These are phyloP conservation scores for Sordariomycetes sp. DNA, from an alignment of 2,329 filamentous ascomycete genomes.

Conservation along the genomic window DNA sequence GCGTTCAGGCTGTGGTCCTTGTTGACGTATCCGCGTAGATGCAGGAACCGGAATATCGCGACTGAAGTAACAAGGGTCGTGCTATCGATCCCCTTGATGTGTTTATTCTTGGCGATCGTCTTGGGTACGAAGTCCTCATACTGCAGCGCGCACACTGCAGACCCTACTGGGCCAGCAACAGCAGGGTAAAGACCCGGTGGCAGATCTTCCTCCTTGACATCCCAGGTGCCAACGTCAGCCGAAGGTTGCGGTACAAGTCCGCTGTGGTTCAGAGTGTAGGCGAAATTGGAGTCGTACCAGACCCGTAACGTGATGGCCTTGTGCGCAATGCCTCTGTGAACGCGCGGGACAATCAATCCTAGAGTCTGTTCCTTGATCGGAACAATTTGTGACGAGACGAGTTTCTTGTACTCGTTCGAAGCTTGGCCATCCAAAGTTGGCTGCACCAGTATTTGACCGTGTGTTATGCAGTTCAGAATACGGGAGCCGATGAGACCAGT, in stretches of 20 bases:
- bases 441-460: slow-evolving; percentile 66
- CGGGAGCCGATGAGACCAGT: slow-evolving; percentile 71
- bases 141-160: slow-evolving; percentile 59
- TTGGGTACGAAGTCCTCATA: slow-evolving; percentile 61
- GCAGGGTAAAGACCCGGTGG: slow-evolving; percentile 36
- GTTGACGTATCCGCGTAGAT: slow-evolving; percentile 79
- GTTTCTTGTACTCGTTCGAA: slow-evolving; percentile 69
- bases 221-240: slow-evolving; percentile 53
- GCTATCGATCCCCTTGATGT: slow-evolving; percentile 53
- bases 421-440: slow-evolving; percentile 81
- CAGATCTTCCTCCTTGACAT: slow-evolving; percentile 53
- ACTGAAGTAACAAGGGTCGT: slow-evolving; percentile 62
- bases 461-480: slow-evolving; percentile 73
- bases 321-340: slow-evolving; percentile 76
- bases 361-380: slow-evolving; percentile 69
- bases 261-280: slow-evolving; percentile 58
- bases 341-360: slow-evolving; percentile 65
- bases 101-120: slow-evolving; percentile 52
- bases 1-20: slow-evolving; percentile 67
- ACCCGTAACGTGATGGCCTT: slow-evolving; percentile 69
- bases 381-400: slow-evolving; percentile 67
- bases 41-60: slow-evolving; percentile 79
- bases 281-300: slow-evolving; percentile 72
- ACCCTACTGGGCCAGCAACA: slow-evolving; percentile 33
- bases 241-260: slow-evolving; percentile 36